A percentile compares a stretch with the other conserved stretches of the same genome.
These are phyloP conservation scores for Rhododendron molle DNA, from an alignment of 148 eudicot species.

Conservation along the genomic window DNA sequence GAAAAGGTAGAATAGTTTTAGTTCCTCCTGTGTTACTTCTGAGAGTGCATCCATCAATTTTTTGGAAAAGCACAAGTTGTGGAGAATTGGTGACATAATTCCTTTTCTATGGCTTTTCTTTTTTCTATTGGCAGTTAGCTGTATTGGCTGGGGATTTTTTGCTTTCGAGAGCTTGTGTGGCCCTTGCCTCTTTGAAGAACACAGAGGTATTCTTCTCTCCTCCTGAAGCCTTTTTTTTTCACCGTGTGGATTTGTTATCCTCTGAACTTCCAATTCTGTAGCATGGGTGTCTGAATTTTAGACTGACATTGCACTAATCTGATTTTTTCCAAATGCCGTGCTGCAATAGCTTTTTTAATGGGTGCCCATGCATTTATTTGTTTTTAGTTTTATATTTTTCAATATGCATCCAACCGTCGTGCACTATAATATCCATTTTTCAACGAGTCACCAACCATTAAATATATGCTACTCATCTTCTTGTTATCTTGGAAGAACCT, in stretches of 20 bases:
- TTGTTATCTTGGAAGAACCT: background rate
- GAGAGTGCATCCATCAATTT: background rate
- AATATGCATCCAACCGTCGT: background rate
- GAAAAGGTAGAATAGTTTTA: background rate
- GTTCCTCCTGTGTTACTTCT: background rate
- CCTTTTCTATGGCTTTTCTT: background rate
- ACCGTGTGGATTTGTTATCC: background rate
- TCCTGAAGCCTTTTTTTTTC: background rate
- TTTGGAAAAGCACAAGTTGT: background rate
- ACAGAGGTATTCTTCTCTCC: constrained; percentile 55
- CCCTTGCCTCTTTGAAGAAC: constrained; percentile 83
- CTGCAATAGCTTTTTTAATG: background rate
- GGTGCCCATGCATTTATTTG: background rate
- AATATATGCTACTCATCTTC: background rate
- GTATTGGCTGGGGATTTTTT: constrained; percentile 90
- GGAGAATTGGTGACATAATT: background rate
- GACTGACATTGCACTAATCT: background rate
- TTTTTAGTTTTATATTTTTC: background rate
- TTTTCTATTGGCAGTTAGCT: constrained; percentile 51
- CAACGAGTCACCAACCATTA: background rate
- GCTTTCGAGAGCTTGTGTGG: constrained; percentile 90
- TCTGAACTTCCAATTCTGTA: background rate
- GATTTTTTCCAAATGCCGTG: background rate
- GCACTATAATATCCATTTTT: background rate
- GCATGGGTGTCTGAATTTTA: background rate